Evolutionary conservation across 306 rosid species (phyloP).

Genomic region (Rosa rugosa): DNA sequence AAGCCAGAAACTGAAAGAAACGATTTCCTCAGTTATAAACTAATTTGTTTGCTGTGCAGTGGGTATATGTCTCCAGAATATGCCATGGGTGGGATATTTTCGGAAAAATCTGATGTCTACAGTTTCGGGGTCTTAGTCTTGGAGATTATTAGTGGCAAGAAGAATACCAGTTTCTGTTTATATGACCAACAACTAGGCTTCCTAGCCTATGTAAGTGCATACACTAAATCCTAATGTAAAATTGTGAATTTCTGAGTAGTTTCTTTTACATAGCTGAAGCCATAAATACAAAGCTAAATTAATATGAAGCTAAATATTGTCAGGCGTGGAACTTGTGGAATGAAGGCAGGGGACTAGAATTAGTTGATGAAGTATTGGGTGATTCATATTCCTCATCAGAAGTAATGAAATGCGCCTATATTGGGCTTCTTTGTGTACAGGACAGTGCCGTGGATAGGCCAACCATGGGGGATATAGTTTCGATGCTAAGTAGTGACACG

Average conservation of each 20-base stretch:
- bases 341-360: background rate
- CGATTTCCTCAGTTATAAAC: too few relatives aligned
- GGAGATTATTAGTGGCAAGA: slow-evolving; percentile 32
- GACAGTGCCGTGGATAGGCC: slow-evolving; percentile 28
- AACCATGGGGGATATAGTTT: slow-evolving; percentile 17
- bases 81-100: slow-evolving; percentile 19
- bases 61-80: slow-evolving; percentile 20
- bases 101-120: slow-evolving; percentile 29
- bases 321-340: slow-evolving; percentile 23
- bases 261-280: background rate
- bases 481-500: slow-evolving; percentile 16
- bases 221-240: too few relatives aligned
- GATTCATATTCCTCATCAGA: background rate
- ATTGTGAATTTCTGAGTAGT: background rate
- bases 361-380: background rate
- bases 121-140: slow-evolving; percentile 30
- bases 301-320: too few relatives aligned
- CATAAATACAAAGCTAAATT: too few relatives aligned
- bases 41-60: too few relatives aligned
- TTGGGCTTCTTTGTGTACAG: slow-evolving; percentile 35
- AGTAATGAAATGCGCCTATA: slow-evolving; percentile 3
- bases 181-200: slow-evolving; percentile 8
- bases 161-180: slow-evolving; percentile 21
- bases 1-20: too few relatives aligned
- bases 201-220: slow-evolving; percentile 31